Base-by-base conservation (phyloP, 208 protist genomes). In the Leishmania major region DNA sequence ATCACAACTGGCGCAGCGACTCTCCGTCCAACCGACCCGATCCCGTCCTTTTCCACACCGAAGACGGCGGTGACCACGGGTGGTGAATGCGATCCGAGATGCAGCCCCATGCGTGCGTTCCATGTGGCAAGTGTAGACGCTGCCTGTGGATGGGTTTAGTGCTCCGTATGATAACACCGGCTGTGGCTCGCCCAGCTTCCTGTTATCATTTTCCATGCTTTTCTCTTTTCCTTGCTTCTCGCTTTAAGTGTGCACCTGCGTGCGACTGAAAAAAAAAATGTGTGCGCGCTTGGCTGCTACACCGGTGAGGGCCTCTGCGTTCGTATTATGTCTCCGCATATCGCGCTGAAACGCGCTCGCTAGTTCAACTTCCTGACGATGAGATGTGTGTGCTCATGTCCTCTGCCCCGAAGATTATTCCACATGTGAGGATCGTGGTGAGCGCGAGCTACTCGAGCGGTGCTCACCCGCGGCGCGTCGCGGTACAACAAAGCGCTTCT, bases 1-100 rank as follows among this genome's bases (percentile, higher is more conserved):
- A 45, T 15, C 55, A 60, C 45, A 60, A 69, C 69, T 55, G 75
- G 75, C 66, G 75, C 81, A 43, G 75, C 81, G 69, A 77, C 81
- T 80, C 81, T 80, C 80, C 69, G 51, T 73, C 59, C 25, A 45
- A 45, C 57, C 66, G 57, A 11, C 43, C 0, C 19, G 10, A 11
- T 19, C 10, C 28, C 19, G 31, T 47, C 0, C 37, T 73, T 11
- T 35, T 47, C 10, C 69, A 51, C 69, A 17, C 4, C 15, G 43
- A 73, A 73, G 43, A 25, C 37, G 25, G 25, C 19, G 37, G 43
- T 8, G 37, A 2, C 37, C 25, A 31, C 22, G 28, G 11, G 43
- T 53, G 43, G 43, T 40, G 70, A 69, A 59, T 15, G 67, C 53
- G 76, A 79, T 83, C 22, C 35, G 80, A 83, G 80, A 74, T 40